Evolutionary conservation across 768 basidiomycete species (phyloP).

Genomic region (Collybia mongolica): DNA sequence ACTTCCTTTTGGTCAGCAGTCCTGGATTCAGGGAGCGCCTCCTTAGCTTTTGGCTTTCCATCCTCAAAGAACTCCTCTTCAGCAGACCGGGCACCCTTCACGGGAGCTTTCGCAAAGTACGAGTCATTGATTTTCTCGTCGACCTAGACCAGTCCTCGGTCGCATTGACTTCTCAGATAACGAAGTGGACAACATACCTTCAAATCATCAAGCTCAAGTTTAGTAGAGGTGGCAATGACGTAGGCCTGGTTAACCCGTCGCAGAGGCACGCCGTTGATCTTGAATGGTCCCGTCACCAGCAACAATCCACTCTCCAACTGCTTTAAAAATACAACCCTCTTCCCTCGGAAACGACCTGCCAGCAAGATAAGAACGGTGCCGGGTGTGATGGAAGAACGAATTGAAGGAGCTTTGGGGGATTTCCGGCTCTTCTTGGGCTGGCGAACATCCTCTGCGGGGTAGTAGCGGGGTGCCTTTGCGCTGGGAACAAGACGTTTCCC

Average conservation of each 20-base stretch:
- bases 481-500: slow-evolving; percentile 85
- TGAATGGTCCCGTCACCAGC: slow-evolving; percentile 96
- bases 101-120: slow-evolving; percentile 83
- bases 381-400: slow-evolving; percentile 88
- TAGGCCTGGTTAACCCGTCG: slow-evolving; percentile 98
- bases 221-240: slow-evolving; percentile 97
- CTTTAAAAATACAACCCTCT: slow-evolving; percentile 98
- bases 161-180: background rate
- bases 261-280: slow-evolving; percentile 97
- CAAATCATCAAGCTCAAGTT: slow-evolving; percentile 74
- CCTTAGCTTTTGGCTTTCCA: slow-evolving; percentile 89
- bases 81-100: slow-evolving; percentile 72
- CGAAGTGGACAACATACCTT: slow-evolving; percentile 49
- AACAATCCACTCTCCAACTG: slow-evolving; percentile 90
- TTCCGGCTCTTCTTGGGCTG: slow-evolving; percentile 93
- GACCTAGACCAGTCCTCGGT: slow-evolving; percentile 43
- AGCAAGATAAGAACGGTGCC: slow-evolving; percentile 95
- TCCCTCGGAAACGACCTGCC: slow-evolving; percentile 96
- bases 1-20: slow-evolving; percentile 88
- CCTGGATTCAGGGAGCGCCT: slow-evolving; percentile 82
- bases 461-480: slow-evolving; percentile 84
- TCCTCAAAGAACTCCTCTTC: slow-evolving; percentile 98
- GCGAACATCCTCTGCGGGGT: slow-evolving; percentile 93
- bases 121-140: slow-evolving; percentile 91
- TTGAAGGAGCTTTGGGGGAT: slow-evolving; percentile 69